A percentile compares a stretch with the other conserved stretches of the same genome.
Conservation (phyloP, 441 rosid genomes). For the Euphorbia corollata region DNA sequence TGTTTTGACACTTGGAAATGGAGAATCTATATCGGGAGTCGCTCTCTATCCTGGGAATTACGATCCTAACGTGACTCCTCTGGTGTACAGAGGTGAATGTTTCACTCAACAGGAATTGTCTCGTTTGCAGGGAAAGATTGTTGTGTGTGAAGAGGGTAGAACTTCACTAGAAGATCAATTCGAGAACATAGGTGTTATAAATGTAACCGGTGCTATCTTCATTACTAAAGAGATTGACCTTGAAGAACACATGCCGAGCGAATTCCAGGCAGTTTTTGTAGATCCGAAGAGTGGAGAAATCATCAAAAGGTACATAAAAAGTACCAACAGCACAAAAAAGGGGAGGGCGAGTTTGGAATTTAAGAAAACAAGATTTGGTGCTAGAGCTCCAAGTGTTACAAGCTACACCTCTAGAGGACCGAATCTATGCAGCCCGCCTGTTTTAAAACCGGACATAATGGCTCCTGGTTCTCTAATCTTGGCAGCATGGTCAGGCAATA, state of each 20-base stretch:
- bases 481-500: conserved; percentile 72
- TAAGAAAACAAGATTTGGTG: conserved; percentile 45
- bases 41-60: conserved; percentile 6
- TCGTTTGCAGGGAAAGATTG: conserved; percentile 12
- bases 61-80: conserved; percentile 13
- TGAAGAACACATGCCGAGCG: conserved; percentile 49
- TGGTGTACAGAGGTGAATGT: not conserved
- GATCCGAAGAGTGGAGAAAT: conserved; percentile 51
- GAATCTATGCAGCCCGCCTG: conserved; percentile 40
- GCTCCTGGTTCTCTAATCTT: conserved; percentile 72
- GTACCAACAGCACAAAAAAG: conserved; percentile 18
- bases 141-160: conserved; percentile 44
- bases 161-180: conserved; percentile 36
- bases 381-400: conserved; percentile 56
- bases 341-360: conserved; percentile 50
- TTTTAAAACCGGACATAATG: conserved; percentile 77
- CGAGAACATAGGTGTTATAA: conserved; percentile 18
- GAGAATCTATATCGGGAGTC: conserved; percentile 1
- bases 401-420: conserved; percentile 84
- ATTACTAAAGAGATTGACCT: conserved; percentile 48
- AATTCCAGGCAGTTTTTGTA: conserved; percentile 51
- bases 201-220: conserved; percentile 55
- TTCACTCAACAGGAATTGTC: conserved; percentile 25
- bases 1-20: conserved; percentile 31
- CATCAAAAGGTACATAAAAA: conserved; percentile 45